Base-by-base conservation (phyloP, 805 yeast genomes). In the Gaillardinia entomophila region DNA sequence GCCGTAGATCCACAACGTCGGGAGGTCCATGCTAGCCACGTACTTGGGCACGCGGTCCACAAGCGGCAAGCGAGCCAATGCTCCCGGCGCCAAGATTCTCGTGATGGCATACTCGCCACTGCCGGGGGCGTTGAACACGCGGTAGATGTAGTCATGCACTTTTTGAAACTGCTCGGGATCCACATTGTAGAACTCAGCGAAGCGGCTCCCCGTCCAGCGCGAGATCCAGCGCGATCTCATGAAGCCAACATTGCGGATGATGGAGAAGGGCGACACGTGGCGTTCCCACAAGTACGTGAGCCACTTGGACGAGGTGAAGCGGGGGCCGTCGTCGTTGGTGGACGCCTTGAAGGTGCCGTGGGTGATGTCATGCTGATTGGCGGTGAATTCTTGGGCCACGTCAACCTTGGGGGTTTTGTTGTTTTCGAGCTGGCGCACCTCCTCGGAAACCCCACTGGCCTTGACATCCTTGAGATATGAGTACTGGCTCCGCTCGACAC, bases 61-160 rank as follows among this genome's bases (percentile, higher is more conserved):
- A 27, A 79, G 51, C 2, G 87, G 86, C 25, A 73, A 50, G 41
- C 71, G 67, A 0, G 84, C 61, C 23, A 63, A 73, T 0, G 79
- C 79, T 10, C 80, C 82, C 6, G 77, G 74, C 0, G 73, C 80
- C 26, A 79, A 57, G 1, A 79, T 42, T 41, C 82, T 62, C 0
- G 84, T 76, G 27, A 79, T 57, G 2, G 79, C 81, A 48, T 61
- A 74, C 48, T 79, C 86, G 0, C 86, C 87, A 16, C 81, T 73
- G 0, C 79, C 83, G 35, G 62, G 69, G 1, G 67, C 75, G 34
- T 68, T 66, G 47, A 78, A 73, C 1, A 67, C 57, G 38, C 74
- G 61, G 43, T 76, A 72, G 16, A 75, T 65, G 46, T 79, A 80
- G 33, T 64, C 65, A 46, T 76, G 82, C 34, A 78, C 48, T 40